Evolutionary conservation across 352 stramenopile genomes (phyloP), one percentile per base, ranked within the genome.

Genomic region (Bremia lactucae): DNA sequence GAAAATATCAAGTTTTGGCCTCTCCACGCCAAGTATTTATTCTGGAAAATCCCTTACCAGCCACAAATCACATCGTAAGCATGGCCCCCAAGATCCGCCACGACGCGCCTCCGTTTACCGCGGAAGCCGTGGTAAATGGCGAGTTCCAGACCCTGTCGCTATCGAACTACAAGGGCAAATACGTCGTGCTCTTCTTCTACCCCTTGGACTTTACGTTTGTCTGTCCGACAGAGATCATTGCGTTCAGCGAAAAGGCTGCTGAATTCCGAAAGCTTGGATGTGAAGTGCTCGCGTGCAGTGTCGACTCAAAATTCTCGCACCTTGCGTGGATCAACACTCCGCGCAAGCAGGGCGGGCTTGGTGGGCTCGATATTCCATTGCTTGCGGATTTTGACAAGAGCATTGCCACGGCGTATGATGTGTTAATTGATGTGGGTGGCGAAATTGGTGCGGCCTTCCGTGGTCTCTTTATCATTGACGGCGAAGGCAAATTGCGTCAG

Each of bases 121-220:
- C 68, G 25, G 58, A 75, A 15, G 81, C 81, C 28, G 73, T 94
- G 15, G 64, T 91, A 36, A 49, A 91, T 44, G 78, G 72, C 42
- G 70, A 87, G 50, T 90, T 94, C 66, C 79, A 84, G 71, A 78
- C 63, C 14, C 42, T 95, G 31, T 84, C 61, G 39, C 64, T 95
- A 3, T 58, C 54, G 10, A 71, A 95, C 49, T 95, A 90, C 65
- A 71, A 76, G 42, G 82, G 82, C 57, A 88, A 95, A 47, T 95
- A 86, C 52, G 64, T 95, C 36, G 77, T 94, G 42, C 74, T 95
- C 23, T 93, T 95, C 79, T 95, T 94, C 64, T 95, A 92, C 66
- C 84, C 83, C 43, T 61, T 88, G 45, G 84, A 94, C 67, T 94
- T 93, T 49, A 95, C 83, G 25, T 95, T 94, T 49, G 84, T 95